phyloP scores from a whole-genome alignment of 2,329 filamentous ascomycete genomes.

The Elsinoe batatas region DNA sequence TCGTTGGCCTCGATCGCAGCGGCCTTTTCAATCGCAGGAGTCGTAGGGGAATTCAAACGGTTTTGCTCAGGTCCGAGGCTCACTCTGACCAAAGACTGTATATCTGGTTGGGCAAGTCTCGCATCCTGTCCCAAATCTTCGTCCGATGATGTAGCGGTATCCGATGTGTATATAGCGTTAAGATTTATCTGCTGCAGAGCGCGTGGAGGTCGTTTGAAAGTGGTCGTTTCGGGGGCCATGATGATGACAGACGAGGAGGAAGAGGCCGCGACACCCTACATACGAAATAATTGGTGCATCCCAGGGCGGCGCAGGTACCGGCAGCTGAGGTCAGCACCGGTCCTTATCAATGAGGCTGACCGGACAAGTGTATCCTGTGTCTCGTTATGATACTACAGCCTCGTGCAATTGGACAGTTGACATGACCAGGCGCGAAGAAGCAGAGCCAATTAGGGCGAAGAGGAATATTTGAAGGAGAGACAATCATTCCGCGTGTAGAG shows the following conservation, averaged over 20 bases:
- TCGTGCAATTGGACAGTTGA: not conserved
- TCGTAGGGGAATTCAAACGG: constrained; percentile 46
- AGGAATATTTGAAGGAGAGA: not conserved
- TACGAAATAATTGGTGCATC: not conserved
- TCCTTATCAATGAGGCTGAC: constrained; percentile 3
- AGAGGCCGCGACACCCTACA: not conserved
- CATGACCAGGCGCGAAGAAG: not conserved
- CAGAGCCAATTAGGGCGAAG: not conserved
- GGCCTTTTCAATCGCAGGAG: constrained; percentile 50
- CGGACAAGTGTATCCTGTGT: not conserved
- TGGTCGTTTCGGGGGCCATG: constrained; percentile 8
- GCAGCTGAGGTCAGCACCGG: constrained; percentile 2
- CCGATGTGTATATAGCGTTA: constrained; percentile 30
- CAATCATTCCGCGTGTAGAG: not conserved
- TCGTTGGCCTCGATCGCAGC: constrained; percentile 42
- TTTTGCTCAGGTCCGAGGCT: constrained; percentile 50
- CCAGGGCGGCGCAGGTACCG: not conserved
- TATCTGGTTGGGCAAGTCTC: constrained; percentile 29
- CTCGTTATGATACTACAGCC: not conserved
- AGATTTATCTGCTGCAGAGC: constrained; percentile 35
- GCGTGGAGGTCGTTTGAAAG: constrained; percentile 18
- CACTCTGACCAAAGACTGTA: constrained; percentile 43
- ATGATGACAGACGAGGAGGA: not conserved
- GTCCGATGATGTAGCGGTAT: constrained; percentile 36
- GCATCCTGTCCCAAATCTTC: constrained; percentile 27